A percentile compares a stretch with the other conserved stretches of the same genome.
These are phyloP conservation scores for Epichloe glyceriae DNA, from an alignment of 2,329 filamentous ascomycete genomes.

Conservation along the genomic window DNA sequence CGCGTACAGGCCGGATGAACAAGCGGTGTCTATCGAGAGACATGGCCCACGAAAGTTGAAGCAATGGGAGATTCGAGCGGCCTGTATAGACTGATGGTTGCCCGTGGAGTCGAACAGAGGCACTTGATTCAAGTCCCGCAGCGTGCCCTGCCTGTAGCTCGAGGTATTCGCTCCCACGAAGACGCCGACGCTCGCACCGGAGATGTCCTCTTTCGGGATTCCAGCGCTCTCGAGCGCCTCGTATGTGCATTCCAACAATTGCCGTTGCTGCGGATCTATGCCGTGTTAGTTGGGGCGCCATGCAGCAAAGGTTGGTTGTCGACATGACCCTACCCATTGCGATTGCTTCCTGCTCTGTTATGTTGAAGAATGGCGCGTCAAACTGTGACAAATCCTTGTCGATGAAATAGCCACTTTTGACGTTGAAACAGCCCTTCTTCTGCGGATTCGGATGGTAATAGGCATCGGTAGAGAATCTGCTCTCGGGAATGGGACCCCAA, in stretches of 20 bases:
- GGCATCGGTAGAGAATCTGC: conserved; percentile 9
- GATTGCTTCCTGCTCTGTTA: conserved; percentile 34
- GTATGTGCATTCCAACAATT: conserved; percentile 38
- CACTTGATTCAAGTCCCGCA: conserved; percentile 31
- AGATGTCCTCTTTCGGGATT: conserved; percentile 30
- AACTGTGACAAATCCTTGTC: conserved; percentile 34
- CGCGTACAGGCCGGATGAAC: conserved; percentile 36
- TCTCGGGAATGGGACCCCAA: neutral
- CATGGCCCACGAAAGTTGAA: conserved; percentile 41
- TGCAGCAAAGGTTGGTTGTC: too few species aligned
- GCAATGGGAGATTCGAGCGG: conserved; percentile 41
- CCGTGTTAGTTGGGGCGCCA: neutral
- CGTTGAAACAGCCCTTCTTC: conserved; percentile 25
- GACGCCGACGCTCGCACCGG: conserved; percentile 35
- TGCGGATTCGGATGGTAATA: conserved; percentile 29
- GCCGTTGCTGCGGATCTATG: conserved; percentile 37
- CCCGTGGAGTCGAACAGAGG: conserved; percentile 40
- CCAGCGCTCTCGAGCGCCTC: conserved; percentile 41
- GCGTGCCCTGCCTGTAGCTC: conserved; percentile 28
- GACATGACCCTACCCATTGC: conserved; percentile 23
- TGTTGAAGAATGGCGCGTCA: conserved; percentile 38
- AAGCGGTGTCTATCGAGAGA: conserved; percentile 39
- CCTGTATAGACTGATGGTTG: conserved; percentile 37
- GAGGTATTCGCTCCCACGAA: conserved; percentile 26
- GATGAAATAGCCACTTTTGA: conserved; percentile 26